These are phyloP conservation scores for Scorias spongiosa DNA, from an alignment of 2,329 filamentous ascomycete species.

Conservation along the genomic window DNA sequence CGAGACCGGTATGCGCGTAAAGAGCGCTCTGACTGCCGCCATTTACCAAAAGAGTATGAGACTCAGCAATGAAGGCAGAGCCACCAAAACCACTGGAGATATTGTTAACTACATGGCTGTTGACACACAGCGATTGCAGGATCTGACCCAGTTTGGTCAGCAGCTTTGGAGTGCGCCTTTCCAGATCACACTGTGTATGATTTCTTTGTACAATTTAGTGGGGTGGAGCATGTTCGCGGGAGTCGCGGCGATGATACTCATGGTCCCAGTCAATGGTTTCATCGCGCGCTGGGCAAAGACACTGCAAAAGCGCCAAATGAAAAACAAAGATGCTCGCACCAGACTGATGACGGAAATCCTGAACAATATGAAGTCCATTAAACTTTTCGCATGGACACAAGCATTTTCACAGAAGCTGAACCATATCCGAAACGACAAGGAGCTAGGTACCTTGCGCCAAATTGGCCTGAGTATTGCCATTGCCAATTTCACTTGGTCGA, in stretches of 20 bases:
- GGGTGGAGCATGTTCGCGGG: slow-evolving; percentile 92
- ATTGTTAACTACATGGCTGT: slow-evolving; percentile 99
- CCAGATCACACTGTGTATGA: slow-evolving; percentile 90
- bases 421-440: slow-evolving; percentile 86
- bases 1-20: slow-evolving; percentile 92
- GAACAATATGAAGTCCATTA: slow-evolving; percentile 99
- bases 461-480: slow-evolving; percentile 89
- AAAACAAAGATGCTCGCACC: slow-evolving; percentile 91
- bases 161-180: slow-evolving; percentile 95
- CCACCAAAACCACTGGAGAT: slow-evolving; percentile 82
- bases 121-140: slow-evolving; percentile 86
- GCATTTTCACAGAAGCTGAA: slow-evolving; percentile 98
- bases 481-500: slow-evolving; percentile 96
- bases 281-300: slow-evolving; percentile 89
- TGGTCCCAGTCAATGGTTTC: slow-evolving; percentile 90
- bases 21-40: slow-evolving; percentile 71
- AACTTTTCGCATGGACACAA: slow-evolving; percentile 92
- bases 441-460: slow-evolving; percentile 87
- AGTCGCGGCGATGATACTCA: slow-evolving; percentile 85
- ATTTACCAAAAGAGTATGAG: slow-evolving; percentile 87
- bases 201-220: slow-evolving; percentile 88
- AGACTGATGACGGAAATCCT: slow-evolving; percentile 92
- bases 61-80: slow-evolving; percentile 82
- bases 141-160: slow-evolving; percentile 87
- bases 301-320: slow-evolving; percentile 93